A percentile compares a stretch with the other conserved stretches of the same genome.
Conservation (phyloP, 768 basidiomycete genomes). For the Harrya chromipes region DNA sequence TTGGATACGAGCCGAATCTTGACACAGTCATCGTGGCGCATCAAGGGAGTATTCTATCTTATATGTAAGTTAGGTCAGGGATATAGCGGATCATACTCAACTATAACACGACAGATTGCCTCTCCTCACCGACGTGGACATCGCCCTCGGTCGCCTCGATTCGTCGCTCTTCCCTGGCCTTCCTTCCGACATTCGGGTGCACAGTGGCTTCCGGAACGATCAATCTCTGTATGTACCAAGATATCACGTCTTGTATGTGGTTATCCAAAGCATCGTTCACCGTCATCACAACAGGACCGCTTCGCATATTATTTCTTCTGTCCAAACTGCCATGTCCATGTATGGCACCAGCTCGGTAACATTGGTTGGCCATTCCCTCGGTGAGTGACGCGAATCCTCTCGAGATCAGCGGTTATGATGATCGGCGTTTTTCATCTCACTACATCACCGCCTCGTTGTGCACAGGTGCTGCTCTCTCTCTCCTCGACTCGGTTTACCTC, state of each 20-base stretch:
- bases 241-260: neutral
- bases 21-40: slow-evolving; percentile 31
- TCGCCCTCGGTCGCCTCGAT: slow-evolving; percentile 29
- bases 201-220: slow-evolving; percentile 42
- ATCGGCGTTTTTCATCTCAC: too few relatives aligned
- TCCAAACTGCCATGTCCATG: slow-evolving; percentile 36
- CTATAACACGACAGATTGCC: neutral
- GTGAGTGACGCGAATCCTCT: slow-evolving; percentile 17
- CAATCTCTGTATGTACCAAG: slow-evolving; percentile 36
- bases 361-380: slow-evolving; percentile 41
- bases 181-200: slow-evolving; percentile 36
- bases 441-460: too few relatives aligned
- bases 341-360: slow-evolving; percentile 38
- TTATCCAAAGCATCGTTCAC: slow-evolving; percentile 7
- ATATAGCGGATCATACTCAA: neutral
- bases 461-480: slow-evolving; percentile 34
- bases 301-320: slow-evolving; percentile 36
- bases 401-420: neutral
- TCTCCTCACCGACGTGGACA: neutral
- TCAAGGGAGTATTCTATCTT: slow-evolving; percentile 22
- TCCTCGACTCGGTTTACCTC: slow-evolving; percentile 37
- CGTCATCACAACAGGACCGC: slow-evolving; percentile 32
- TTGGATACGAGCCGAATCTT: slow-evolving; percentile 40
- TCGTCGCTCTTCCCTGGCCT: slow-evolving; percentile 48
- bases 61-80: slow-evolving; percentile 21